Conservation (phyloP, 371 early-diverging fungal genomes). For the Phascolomyces articulosus region DNA sequence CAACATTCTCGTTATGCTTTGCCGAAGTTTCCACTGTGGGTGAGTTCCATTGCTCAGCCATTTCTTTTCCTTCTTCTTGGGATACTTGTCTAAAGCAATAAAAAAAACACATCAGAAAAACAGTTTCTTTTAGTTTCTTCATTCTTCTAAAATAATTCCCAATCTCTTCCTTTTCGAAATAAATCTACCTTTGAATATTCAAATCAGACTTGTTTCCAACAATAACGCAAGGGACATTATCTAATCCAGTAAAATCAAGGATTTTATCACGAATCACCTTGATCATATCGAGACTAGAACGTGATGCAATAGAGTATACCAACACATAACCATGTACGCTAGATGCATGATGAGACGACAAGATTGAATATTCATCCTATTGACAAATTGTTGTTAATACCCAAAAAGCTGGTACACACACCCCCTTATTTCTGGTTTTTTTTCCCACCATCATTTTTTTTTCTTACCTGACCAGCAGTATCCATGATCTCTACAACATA, state of each 20-base stretch:
- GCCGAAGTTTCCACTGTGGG: conserved; percentile 90
- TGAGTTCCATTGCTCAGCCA: conserved; percentile 84
- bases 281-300: conserved; percentile 88
- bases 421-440: no score
- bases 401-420: no score
- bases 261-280: conserved; percentile 94
- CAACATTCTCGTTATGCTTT: conserved; percentile 88
- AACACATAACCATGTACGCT: conserved; percentile 94
- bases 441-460: background rate
- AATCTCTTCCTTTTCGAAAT: background rate
- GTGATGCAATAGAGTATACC: conserved; percentile 91
- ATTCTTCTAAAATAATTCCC: background rate
- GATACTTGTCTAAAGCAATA: conserved; percentile 67
- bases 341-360: conserved; percentile 87
- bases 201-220: conserved; percentile 95
- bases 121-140: no score
- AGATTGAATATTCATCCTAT: conserved; percentile 95
- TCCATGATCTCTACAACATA: conserved; percentile 92
- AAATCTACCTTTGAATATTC: conserved; percentile 63
- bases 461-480: conserved; percentile 91
- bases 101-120: background rate
- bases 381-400: no score
- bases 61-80: conserved; percentile 74
- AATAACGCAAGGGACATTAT: conserved; percentile 88
- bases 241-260: conserved; percentile 89